Base-by-base conservation (phyloP, 1,139 yeast species). In the Suzukiozyma palmioleophila region DNA sequence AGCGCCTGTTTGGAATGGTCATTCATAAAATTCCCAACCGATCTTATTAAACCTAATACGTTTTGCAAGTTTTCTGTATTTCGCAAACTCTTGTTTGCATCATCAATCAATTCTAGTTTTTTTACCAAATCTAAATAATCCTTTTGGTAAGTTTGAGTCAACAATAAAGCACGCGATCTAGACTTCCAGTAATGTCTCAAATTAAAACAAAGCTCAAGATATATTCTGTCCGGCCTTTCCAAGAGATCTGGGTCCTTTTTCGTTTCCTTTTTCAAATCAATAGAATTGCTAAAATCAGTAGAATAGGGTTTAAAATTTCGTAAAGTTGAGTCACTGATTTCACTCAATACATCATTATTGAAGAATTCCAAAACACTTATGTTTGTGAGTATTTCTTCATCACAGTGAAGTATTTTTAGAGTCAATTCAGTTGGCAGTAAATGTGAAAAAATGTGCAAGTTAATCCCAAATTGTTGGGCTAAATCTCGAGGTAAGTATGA, bases 1-100 rank as follows among this genome's bases (percentile, higher is more conserved):
- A 74, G 63, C 0, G 95, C 97, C 49, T 82, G 83, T 53, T 85
- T 89, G 7, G 84, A 68, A 26, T 71, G 64, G 53, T 87, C 95
- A 58, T 92, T 92, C 97, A 92, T 92, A 54, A 81, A 89, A 55
- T 92, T 92, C 16, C 97, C 98, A 43, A 92, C 82, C 14, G 84
- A 83, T 47, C 89, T 73, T 39, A 92, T 86, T 32, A 92, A 76
- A 36, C 83, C 84, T 42, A 92, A 67, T 8, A 90, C 75, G 43
- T 77, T 75, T 46, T 79, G 75, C 51, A 92, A 73, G 35, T 79
- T 75, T n/a, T 70, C 70, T 0, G 95, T 86, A 8, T 73, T 65
- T 39, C 71, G 66, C n/a, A 90, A 67, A 31, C 78, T 69, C 27
- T 69, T 72, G 38, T 81, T 72, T 0, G 95, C 95, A 33, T 70